phyloP scores from a whole-genome alignment of 306 rosid genomes.

The Hippophae tibetana region DNA sequence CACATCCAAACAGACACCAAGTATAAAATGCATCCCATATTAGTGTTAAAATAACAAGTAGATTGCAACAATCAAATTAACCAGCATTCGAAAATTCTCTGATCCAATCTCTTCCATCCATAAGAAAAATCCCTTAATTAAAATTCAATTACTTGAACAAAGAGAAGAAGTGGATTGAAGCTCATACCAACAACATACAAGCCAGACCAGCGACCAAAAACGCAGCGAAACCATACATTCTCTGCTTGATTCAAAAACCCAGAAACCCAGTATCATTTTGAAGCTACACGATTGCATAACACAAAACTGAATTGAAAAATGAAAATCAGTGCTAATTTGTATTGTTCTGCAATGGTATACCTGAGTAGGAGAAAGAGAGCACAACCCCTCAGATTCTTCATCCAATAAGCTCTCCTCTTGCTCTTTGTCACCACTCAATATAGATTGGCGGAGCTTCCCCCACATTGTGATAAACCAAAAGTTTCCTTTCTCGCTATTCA shows the following conservation, averaged over 20 bases:
- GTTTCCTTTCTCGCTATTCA: slow-evolving; percentile 8
- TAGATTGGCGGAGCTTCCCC: slow-evolving; percentile 34
- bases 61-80: too few species aligned
- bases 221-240: slow-evolving; percentile 75
- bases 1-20: too few species aligned
- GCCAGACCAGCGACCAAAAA: slow-evolving; percentile 60
- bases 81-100: too few species aligned
- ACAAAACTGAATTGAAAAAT: slow-evolving; percentile 2
- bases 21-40: too few species aligned
- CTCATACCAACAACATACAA: slow-evolving; percentile 74
- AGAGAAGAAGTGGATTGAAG: neutral
- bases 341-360: slow-evolving; percentile 27
- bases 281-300: slow-evolving; percentile 12
- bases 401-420: slow-evolving; percentile 40
- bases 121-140: too few species aligned
- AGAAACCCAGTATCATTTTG: slow-evolving; percentile 14
- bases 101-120: too few species aligned
- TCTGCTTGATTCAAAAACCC: slow-evolving; percentile 44
- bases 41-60: too few species aligned
- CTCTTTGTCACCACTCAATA: slow-evolving; percentile 38
- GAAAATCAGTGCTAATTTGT: neutral
- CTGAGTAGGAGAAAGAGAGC: slow-evolving; percentile 63
- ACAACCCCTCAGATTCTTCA: slow-evolving; percentile 55
- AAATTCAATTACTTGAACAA: neutral
- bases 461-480: slow-evolving; percentile 40